Evolutionary conservation across 1,139 yeast species (phyloP).

Genomic region (Suhomyces guaymorum): DNA sequence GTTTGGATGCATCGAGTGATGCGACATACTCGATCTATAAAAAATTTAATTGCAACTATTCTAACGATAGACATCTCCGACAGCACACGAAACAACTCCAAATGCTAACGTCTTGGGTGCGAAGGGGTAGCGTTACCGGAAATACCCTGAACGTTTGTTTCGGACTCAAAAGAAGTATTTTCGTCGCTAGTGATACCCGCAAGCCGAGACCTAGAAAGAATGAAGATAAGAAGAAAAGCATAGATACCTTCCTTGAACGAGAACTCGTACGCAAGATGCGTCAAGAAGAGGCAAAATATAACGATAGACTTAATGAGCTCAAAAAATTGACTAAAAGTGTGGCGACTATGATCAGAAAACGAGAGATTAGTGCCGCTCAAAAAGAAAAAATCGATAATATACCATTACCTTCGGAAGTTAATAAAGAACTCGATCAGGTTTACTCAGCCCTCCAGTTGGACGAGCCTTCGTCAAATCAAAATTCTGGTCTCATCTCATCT

Average conservation of each 20-base stretch:
- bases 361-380: conserved; percentile 17
- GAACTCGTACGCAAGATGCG: conserved; percentile 21
- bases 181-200: conserved; percentile 14
- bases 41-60: conserved; percentile 6
- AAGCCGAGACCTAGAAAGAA: conserved; percentile 3
- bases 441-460: no score
- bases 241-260: conserved; percentile 21
- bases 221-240: conserved; percentile 7
- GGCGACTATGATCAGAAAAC: conserved; percentile 22
- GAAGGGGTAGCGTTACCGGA: background rate
- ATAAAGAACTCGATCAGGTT: no score
- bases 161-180: conserved; percentile 10
- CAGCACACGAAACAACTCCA: no score
- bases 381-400: conserved; percentile 18
- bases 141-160: background rate
- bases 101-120: conserved; percentile 2
- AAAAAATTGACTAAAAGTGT: conserved; percentile 24
- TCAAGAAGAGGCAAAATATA: conserved; percentile 25
- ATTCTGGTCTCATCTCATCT: no score
- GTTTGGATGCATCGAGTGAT: background rate
- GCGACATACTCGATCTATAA: conserved; percentile 5
- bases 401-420: conserved; percentile 26
- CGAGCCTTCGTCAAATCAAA: no score
- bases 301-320: conserved; percentile 21
- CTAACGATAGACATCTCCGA: background rate